A percentile compares a stretch with the other conserved stretches of the same genome.
Evolutionary conservation across 176 grass and related monocot genomes (phyloP).

Genomic region (sorghum (Sorghum bicolor)): DNA sequence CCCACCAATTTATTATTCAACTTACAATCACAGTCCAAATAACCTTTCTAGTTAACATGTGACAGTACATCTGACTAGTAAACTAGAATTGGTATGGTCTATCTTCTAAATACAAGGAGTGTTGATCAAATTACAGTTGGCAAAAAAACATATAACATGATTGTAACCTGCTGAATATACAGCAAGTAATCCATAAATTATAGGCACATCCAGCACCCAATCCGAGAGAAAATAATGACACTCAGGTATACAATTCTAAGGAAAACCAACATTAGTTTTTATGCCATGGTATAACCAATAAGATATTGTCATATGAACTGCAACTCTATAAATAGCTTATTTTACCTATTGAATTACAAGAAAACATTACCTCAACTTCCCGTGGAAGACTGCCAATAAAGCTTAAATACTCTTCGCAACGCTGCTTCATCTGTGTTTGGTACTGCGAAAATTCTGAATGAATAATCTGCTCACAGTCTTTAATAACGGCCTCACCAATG

Average conservation of each 20-base stretch:
- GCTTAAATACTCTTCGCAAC: slow-evolving; percentile 65
- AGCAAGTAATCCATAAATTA: background rate
- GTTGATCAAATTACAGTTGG: background rate
- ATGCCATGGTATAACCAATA: background rate
- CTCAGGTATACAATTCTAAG: background rate
- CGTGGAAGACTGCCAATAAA: slow-evolving; percentile 62
- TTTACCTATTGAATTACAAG: background rate
- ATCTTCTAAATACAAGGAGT: slow-evolving; percentile 7
- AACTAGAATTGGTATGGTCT: background rate
- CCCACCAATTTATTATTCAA: background rate
- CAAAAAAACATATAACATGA: background rate
- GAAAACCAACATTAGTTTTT: background rate
- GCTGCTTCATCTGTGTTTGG: slow-evolving; percentile 59
- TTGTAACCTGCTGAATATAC: background rate
- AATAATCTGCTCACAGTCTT: slow-evolving; percentile 89
- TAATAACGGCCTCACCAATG: slow-evolving; percentile 60
- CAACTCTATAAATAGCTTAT: background rate
- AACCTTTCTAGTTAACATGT: background rate
- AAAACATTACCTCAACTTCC: slow-evolving; percentile 64
- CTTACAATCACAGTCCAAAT: background rate
- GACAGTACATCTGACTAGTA: background rate
- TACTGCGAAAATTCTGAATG: slow-evolving; percentile 78
- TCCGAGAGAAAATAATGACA: background rate
- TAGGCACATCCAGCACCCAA: background rate
- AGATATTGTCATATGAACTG: background rate